Evolutionary conservation across 2,329 filamentous ascomycete species (phyloP).

Genomic region (Fusarium sp.): DNA sequence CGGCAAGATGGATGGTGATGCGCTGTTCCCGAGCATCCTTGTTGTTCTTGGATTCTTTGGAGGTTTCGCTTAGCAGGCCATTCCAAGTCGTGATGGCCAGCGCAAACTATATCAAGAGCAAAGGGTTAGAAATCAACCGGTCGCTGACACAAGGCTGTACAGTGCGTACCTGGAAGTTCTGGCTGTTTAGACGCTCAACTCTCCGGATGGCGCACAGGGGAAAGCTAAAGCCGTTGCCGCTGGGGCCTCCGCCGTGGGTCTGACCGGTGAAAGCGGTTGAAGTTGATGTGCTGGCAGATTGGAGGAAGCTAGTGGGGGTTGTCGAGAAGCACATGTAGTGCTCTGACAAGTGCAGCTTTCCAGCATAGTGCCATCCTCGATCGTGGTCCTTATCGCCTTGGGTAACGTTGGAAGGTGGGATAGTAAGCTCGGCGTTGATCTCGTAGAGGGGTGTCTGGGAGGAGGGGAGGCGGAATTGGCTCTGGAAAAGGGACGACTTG

Average conservation of each 20-base stretch:
- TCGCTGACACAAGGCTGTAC: background rate
- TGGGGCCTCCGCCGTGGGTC: constrained; percentile 91
- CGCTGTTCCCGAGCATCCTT: constrained; percentile 75
- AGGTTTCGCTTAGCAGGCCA: constrained; percentile 68
- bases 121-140: constrained; percentile 5
- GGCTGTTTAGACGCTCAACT: constrained; percentile 92
- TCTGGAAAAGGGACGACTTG: constrained; percentile 92
- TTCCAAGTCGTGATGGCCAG: constrained; percentile 98
- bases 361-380: constrained; percentile 87
- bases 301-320: constrained; percentile 86
- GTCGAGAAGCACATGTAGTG: constrained; percentile 97
- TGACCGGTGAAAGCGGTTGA: constrained; percentile 91
- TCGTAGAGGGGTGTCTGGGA: constrained; percentile 95
- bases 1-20: constrained; percentile 91
- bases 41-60: constrained; percentile 61
- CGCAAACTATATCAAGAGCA: constrained; percentile 72
- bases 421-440: constrained; percentile 94
- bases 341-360: constrained; percentile 94
- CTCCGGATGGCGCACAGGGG: constrained; percentile 91
- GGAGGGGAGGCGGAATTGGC: constrained; percentile 94
- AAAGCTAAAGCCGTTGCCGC: constrained; percentile 95
- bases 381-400: constrained; percentile 78
- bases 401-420: constrained; percentile 77
- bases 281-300: constrained; percentile 80
- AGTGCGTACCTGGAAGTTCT: constrained; percentile 76